Percentiles rank a stretch among this genome's conserved stretches.
Evolutionary conservation across 768 basidiomycete genomes (phyloP).

Genomic region (Rhodotorula sphaerocarpa): DNA sequence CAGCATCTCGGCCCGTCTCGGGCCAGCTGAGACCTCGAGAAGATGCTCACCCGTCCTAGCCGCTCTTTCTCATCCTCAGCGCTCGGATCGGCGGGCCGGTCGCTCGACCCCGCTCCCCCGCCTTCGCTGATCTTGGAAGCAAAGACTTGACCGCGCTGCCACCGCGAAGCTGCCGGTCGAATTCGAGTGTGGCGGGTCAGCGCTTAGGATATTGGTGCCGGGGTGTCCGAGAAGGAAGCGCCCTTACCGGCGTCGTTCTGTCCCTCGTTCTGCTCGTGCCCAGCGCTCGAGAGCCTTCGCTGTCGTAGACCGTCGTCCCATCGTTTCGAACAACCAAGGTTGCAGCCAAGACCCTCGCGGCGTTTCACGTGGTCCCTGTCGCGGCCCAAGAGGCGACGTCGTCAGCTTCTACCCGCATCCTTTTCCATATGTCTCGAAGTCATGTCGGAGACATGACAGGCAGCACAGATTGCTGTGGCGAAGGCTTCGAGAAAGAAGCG

Average conservation of each 20-base stretch:
- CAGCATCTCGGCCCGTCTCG: no score
- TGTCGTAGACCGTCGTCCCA: conserved; percentile 21
- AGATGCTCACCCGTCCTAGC: conserved; percentile 8
- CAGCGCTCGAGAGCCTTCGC: conserved; percentile 2
- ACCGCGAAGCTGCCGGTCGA: conserved; percentile 24
- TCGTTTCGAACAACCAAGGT: conserved; percentile 10
- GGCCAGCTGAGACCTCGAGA: not conserved
- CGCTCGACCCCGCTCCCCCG: not conserved
- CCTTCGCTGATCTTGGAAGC: conserved; percentile 19
- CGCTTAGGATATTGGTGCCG: no score
- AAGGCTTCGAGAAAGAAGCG: no score
- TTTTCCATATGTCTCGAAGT: no score
- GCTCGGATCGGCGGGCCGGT: not conserved
- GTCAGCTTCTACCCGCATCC: no score
- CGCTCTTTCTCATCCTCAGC: conserved; percentile 24
- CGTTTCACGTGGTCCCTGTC: conserved; percentile 4
- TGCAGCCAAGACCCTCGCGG: conserved; percentile 4
- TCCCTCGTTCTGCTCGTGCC: conserved; percentile 22
- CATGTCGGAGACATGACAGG: no score
- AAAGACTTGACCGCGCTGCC: conserved; percentile 28
- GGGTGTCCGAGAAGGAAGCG: no score
- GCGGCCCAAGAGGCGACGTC: no score
- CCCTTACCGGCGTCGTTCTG: conserved; percentile 30
- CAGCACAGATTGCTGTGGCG: no score
- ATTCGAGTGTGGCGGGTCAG: no score